A percentile compares a stretch with the other conserved stretches of the same genome.
These are phyloP conservation scores for Fusarium bactridioides DNA, from an alignment of 2,329 filamentous ascomycete species.

Conservation along the genomic window DNA sequence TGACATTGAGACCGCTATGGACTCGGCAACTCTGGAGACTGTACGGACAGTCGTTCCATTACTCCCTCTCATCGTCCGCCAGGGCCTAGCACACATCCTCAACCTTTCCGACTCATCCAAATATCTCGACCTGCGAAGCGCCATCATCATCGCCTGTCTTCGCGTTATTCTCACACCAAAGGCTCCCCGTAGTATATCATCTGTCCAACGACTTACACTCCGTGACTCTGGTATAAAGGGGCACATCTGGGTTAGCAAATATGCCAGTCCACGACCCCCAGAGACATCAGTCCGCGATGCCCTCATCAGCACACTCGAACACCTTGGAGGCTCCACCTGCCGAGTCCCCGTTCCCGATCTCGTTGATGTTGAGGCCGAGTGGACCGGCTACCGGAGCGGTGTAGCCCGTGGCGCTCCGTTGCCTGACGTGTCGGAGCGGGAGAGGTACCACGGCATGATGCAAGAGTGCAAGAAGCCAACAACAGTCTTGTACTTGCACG, in stretches of 20 bases:
- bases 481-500: slow-evolving; percentile 78
- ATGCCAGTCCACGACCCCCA: slow-evolving; percentile 67
- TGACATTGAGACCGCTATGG: slow-evolving; percentile 1
- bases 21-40: slow-evolving; percentile 24
- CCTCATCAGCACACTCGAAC: slow-evolving; percentile 62
- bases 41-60: slow-evolving; percentile 56
- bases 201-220: slow-evolving; percentile 69
- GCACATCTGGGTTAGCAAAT: slow-evolving; percentile 80
- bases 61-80: slow-evolving; percentile 69
- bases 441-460: slow-evolving; percentile 73
- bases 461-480: slow-evolving; percentile 68
- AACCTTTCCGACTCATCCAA: slow-evolving; percentile 73
- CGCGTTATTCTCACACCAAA: slow-evolving; percentile 65
- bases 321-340: slow-evolving; percentile 31
- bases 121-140: slow-evolving; percentile 81
- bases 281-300: slow-evolving; percentile 64
- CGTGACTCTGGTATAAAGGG: slow-evolving; percentile 77
- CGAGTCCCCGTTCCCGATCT: slow-evolving; percentile 57
- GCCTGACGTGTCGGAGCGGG: slow-evolving; percentile 66
- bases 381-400: slow-evolving; percentile 73
- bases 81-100: slow-evolving; percentile 70
- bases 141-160: slow-evolving; percentile 75
- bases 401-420: slow-evolving; percentile 59
- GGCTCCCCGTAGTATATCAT: slow-evolving; percentile 60
- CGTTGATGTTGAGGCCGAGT: slow-evolving; percentile 72